These are phyloP conservation scores for Alternaria burnsii DNA, from an alignment of 2,329 filamentous ascomycete genomes.

Conservation along the genomic window DNA sequence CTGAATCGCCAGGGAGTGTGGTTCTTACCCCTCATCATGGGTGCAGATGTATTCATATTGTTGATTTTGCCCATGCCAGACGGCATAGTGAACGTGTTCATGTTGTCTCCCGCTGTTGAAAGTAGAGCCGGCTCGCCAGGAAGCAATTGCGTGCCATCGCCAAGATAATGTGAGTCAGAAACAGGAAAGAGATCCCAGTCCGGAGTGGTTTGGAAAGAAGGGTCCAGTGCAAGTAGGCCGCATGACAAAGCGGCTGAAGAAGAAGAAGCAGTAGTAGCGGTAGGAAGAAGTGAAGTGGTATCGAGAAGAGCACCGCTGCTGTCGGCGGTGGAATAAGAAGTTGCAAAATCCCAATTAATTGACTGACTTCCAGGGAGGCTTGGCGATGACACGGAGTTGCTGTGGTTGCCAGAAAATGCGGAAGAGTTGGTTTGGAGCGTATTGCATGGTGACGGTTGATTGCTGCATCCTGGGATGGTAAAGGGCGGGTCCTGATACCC, in stretches of 20 bases:
- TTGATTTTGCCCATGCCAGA: conserved; percentile 22
- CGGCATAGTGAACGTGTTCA: conserved; percentile 31
- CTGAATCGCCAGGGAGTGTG: not conserved
- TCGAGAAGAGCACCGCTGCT: conserved; percentile 27
- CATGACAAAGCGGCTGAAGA: conserved; percentile 28
- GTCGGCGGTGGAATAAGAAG: conserved; percentile 38
- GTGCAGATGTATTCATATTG: conserved; percentile 28
- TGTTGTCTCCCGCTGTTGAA: conserved; percentile 20
- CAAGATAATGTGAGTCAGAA: conserved; percentile 32
- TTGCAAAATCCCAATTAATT: conserved; percentile 41
- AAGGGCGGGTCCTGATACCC: conserved; percentile 46
- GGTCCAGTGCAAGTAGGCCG: conserved; percentile 25
- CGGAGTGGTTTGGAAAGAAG: conserved; percentile 31
- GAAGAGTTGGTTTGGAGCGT: conserved; percentile 27
- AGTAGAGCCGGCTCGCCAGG: conserved; percentile 22
- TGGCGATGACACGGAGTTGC: conserved; percentile 26
- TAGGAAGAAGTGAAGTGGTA: conserved; percentile 30
- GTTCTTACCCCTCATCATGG: conserved; percentile 39
- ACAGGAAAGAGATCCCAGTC: conserved; percentile 38
- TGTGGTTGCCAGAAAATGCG: conserved; percentile 40
- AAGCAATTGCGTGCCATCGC: conserved; percentile 31
- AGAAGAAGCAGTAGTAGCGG: conserved; percentile 11
- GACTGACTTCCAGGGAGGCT: conserved; percentile 36
- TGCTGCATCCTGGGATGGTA: conserved; percentile 45
- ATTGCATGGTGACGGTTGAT: conserved; percentile 31